Conservation (phyloP, 306 rosid species). For the Cucumis melo region DNA sequence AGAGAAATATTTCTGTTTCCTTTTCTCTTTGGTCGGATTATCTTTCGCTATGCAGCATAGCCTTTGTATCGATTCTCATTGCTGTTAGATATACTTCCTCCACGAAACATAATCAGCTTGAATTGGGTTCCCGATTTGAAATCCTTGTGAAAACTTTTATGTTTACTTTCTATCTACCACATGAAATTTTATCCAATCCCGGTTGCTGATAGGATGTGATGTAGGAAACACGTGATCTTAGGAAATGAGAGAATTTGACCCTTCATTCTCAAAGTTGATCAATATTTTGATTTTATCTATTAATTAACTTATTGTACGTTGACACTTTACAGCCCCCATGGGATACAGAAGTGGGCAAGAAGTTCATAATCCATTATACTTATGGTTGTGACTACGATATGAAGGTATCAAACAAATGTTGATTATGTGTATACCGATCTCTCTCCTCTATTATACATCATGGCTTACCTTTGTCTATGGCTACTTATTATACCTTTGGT, state of each 20-base stretch:
- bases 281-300: background rate
- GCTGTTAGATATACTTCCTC: background rate
- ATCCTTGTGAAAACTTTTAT: background rate
- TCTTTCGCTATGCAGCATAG: background rate
- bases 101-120: background rate
- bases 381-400: constrained; percentile 82
- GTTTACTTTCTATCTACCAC: background rate
- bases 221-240: background rate
- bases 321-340: constrained; percentile 73
- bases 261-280: background rate
- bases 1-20: constrained; percentile 1
- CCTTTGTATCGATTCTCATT: background rate
- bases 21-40: background rate
- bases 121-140: background rate
- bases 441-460: background rate
- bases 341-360: constrained; percentile 59
- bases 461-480: background rate
- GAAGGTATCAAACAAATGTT: constrained; percentile 42
- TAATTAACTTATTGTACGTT: constrained; percentile 11
- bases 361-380: constrained; percentile 83
- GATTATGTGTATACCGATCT: background rate
- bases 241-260: background rate
- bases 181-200: background rate
- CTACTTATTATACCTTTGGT: constrained; percentile 1
- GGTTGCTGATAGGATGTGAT: background rate